Evolutionary conservation across 2,329 filamentous ascomycete genomes (phyloP).

Genomic region (Ophiosphaerella narmari): DNA sequence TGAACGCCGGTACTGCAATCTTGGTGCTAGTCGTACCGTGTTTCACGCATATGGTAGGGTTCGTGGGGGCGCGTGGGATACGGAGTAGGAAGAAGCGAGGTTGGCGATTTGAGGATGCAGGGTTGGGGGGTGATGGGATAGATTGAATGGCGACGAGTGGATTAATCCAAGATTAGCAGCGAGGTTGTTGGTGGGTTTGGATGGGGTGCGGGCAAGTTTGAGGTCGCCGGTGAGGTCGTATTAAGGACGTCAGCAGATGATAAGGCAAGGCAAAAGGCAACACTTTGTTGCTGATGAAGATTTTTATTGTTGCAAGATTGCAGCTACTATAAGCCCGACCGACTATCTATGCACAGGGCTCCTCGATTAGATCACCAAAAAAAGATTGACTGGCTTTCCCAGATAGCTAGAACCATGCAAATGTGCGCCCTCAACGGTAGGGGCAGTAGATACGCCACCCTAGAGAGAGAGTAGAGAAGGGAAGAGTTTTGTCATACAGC

Average conservation of each 20-base stretch:
- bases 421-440: not conserved
- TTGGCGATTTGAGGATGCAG: not conserved
- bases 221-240: not conserved
- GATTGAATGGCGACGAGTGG: not conserved
- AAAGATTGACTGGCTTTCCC: conserved; percentile 10
- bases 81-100: not conserved
- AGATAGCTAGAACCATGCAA: conserved; percentile 2
- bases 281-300: not conserved
- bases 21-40: not conserved
- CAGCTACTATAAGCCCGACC: conserved; percentile 14
- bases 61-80: too few species aligned
- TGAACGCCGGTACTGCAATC: not conserved
- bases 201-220: not conserved
- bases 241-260: not conserved
- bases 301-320: conserved; percentile 18
- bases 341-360: conserved; percentile 15
- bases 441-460: conserved; percentile 4
- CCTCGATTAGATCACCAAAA: conserved; percentile 12
- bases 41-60: not conserved
- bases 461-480: conserved; percentile 17
- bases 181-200: not conserved
- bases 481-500: conserved; percentile 3
- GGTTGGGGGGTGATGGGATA: not conserved
- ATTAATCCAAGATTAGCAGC: conserved; percentile 1
- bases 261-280: not conserved